phyloP scores from a whole-genome alignment of 2,329 filamentous ascomycete species.

The Periglandula ipomoeae region DNA sequence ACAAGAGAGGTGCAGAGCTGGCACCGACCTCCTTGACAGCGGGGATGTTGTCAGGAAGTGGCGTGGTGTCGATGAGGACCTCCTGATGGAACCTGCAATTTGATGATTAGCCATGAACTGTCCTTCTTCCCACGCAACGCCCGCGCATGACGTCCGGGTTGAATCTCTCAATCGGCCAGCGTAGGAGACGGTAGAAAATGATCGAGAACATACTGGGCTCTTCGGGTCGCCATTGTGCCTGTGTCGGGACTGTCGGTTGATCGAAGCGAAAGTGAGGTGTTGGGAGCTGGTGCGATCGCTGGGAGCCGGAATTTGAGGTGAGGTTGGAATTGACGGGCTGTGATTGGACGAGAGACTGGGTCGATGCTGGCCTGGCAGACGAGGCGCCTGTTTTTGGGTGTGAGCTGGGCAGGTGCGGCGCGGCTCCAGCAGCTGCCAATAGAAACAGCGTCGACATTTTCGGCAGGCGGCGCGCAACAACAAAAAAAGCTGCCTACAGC shows the following conservation, averaged over 20 bases:
- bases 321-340: constrained; percentile 29
- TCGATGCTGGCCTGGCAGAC: constrained; percentile 19
- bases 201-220: constrained; percentile 28
- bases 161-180: not conserved
- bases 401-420: not conserved
- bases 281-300: constrained; percentile 11
- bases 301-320: constrained; percentile 19
- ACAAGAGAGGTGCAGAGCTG: constrained; percentile 84
- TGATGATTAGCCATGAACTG: constrained; percentile 17
- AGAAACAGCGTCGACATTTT: not conserved
- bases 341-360: constrained; percentile 26
- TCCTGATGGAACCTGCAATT: constrained; percentile 79
- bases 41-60: constrained; percentile 84
- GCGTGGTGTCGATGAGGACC: constrained; percentile 89
- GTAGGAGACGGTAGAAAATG: not conserved
- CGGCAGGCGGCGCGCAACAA: constrained; percentile 6
- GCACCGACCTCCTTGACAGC: constrained; percentile 89
- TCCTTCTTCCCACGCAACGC: not conserved
- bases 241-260: constrained; percentile 18
- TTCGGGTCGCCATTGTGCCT: constrained; percentile 32
- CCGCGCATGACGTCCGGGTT: not conserved
- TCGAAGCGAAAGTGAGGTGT: constrained; percentile 19
- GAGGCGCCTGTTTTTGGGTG: constrained; percentile 16
- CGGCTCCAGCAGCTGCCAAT: not conserved
- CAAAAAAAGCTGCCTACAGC: constrained; percentile 3